Evolutionary conservation across 2,329 filamentous ascomycete genomes (phyloP).

Genomic region (Stemphylium vesicarium): DNA sequence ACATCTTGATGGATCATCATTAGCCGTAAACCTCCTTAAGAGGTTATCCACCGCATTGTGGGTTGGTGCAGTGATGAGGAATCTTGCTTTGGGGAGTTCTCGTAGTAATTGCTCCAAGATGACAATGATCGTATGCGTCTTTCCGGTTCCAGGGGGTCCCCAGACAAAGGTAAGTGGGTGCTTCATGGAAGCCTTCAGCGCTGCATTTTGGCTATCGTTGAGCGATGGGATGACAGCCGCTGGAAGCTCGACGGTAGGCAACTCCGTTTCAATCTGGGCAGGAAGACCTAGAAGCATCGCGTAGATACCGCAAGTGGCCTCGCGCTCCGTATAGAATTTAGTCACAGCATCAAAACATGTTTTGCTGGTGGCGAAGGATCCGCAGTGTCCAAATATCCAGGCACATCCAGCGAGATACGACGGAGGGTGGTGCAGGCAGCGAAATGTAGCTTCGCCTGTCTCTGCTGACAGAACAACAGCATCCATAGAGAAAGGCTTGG

Average conservation of each 20-base stretch:
- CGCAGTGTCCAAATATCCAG: slow-evolving; percentile 50
- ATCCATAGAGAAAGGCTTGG: slow-evolving; percentile 46
- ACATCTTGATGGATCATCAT: slow-evolving; percentile 4
- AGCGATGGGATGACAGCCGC: slow-evolving; percentile 20
- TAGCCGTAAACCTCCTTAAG: slow-evolving; percentile 36
- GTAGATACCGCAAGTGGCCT: slow-evolving; percentile 45
- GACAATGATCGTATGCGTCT: slow-evolving; percentile 53
- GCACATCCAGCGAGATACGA: slow-evolving; percentile 46
- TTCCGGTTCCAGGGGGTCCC: slow-evolving; percentile 56
- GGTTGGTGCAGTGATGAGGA: slow-evolving; percentile 53
- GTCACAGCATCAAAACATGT: slow-evolving; percentile 50
- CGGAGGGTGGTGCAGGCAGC: slow-evolving; percentile 51
- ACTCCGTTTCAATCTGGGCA: slow-evolving; percentile 12
- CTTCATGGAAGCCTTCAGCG: slow-evolving; percentile 40
- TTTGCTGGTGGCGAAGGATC: slow-evolving; percentile 52
- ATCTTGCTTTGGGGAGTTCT: slow-evolving; percentile 22
- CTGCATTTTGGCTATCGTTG: slow-evolving; percentile 48
- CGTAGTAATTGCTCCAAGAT: slow-evolving; percentile 47
- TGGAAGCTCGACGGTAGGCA: slow-evolving; percentile 20
- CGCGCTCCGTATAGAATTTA: slow-evolving; percentile 36
- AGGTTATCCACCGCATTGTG: slow-evolving; percentile 57
- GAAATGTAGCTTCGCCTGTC: slow-evolving; percentile 41
- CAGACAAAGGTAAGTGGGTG: slow-evolving; percentile 51
- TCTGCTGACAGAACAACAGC: slow-evolving; percentile 46
- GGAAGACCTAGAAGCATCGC: slow-evolving; percentile 22